These are phyloP conservation scores for Xylona heveae DNA, from an alignment of 495 filamentous ascomycete species.

Conservation along the genomic window DNA sequence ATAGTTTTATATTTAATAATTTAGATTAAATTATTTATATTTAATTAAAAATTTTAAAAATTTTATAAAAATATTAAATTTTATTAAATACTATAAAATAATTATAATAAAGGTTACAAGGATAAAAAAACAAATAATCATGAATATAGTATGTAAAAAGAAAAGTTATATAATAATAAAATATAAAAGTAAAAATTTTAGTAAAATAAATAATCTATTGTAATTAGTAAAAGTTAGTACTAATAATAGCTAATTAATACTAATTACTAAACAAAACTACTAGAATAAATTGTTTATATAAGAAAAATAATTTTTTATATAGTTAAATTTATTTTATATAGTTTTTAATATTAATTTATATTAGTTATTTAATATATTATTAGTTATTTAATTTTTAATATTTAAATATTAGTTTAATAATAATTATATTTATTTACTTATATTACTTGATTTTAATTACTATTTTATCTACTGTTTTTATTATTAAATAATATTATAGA, in stretches of 20 bases:
- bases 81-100: too few relatives aligned
- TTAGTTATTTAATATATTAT: neutral
- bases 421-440: neutral
- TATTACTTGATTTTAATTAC: neutral
- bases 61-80: neutral
- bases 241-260: too few relatives aligned
- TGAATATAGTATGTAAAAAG: too few relatives aligned
- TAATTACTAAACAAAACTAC: too few relatives aligned
- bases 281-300: neutral
- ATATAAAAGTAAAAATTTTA: too few relatives aligned
- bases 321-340: neutral
- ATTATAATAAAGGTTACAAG: too few relatives aligned
- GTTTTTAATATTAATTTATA: neutral
- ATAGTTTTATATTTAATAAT: neutral
- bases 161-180: too few relatives aligned
- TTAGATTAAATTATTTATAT: neutral
- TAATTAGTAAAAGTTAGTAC: too few relatives aligned
- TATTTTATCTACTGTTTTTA: neutral
- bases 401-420: neutral
- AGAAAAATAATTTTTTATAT: neutral
- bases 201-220: too few relatives aligned
- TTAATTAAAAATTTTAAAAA: neutral
- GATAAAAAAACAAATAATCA: too few relatives aligned
- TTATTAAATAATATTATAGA: neutral
- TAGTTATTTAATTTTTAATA: neutral